These are phyloP conservation scores for Pholiota microspora DNA, from an alignment of 768 basidiomycete genomes.

Conservation along the genomic window DNA sequence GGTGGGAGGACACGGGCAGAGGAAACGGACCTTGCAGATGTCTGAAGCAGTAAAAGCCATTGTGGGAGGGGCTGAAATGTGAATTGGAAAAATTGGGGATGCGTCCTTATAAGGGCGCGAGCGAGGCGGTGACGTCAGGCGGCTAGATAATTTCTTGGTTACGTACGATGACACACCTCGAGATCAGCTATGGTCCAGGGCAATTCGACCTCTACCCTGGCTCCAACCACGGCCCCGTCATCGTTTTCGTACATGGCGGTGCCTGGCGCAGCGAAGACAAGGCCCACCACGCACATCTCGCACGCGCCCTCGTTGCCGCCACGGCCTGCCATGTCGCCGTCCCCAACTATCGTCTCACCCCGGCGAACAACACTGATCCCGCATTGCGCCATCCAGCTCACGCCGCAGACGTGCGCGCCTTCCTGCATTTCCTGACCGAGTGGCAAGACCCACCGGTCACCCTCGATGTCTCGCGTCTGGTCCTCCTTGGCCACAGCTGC, in stretches of 20 bases:
- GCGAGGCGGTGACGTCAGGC: slow-evolving; percentile 18
- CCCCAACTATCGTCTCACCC: slow-evolving; percentile 78
- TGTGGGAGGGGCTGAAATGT: slow-evolving; percentile 3
- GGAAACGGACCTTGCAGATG: slow-evolving; percentile 64
- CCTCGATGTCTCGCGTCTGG: slow-evolving; percentile 42
- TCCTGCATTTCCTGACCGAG: slow-evolving; percentile 53
- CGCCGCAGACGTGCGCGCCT: slow-evolving; percentile 59
- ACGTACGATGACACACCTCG: slow-evolving; percentile 21
- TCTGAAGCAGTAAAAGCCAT: slow-evolving; percentile 74
- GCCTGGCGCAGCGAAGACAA: slow-evolving; percentile 89
- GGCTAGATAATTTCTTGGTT: background rate
- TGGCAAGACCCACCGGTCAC: slow-evolving; percentile 39
- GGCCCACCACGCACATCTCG: slow-evolving; percentile 51
- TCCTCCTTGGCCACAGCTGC: slow-evolving; percentile 79
- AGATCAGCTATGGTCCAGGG: slow-evolving; percentile 30
- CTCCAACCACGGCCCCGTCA: slow-evolving; percentile 32
- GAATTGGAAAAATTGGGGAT: background rate
- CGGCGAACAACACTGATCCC: slow-evolving; percentile 33
- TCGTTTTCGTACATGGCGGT: slow-evolving; percentile 81
- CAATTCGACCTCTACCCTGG: slow-evolving; percentile 55
- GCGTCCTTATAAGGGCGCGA: slow-evolving; percentile 5
- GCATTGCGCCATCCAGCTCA: slow-evolving; percentile 68
- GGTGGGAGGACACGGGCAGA: slow-evolving; percentile 6
- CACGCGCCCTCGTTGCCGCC: slow-evolving; percentile 44
- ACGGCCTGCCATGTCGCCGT: slow-evolving; percentile 62